Base-by-base conservation (phyloP, 768 basidiomycete species). In the Rhodocollybia butyracea region DNA sequence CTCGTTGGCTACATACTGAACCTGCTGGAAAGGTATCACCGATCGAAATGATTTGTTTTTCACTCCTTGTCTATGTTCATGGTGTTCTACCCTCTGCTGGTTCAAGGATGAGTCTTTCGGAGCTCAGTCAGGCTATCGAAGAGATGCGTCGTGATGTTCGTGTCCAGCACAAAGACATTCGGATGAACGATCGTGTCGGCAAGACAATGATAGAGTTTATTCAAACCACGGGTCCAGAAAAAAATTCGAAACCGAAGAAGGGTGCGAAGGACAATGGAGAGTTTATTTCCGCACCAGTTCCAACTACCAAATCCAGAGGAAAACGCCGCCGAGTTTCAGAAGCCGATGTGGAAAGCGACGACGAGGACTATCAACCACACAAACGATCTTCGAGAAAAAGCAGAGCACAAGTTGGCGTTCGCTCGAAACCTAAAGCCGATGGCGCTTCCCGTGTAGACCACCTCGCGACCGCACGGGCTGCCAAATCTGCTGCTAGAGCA, bases 121-220 rank as follows among this genome's bases (percentile, higher is more conserved):
- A 70, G 57, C 59, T 81, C 27, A 68, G 72, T 10, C 54, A 63
- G 31, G 68, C 64, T 0, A 68, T 79, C 1, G 63, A 66, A 5
- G 64, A 63, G 5, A 72, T 84, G 73, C 71, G 83, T 27, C 55
- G 39, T 5, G 59, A 68, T 26, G 73, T 80, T 10, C 70, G 83
- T 24, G 51, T 57, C 22, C 66, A 67, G 22, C 77, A 82, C 53
- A 58, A 66, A 46, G 82, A 84, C 55, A 72, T 84, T 27, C 74
- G 80, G 34, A 66, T 74, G 66, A 84, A 84, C 51, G 31, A 54
- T 0, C 68, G 72, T 1, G 75, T 78, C 27, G 71, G 56, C 5
- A 51, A 51, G 61, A 65, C 69, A 3, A 57, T 82, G 58, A 64
- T 76, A n/a, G 65, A 66, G 13, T 78, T 73, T 54, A 69, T 80